Base-by-base conservation (phyloP, 2,329 filamentous ascomycete species). In the Talaromyces sp. region DNA sequence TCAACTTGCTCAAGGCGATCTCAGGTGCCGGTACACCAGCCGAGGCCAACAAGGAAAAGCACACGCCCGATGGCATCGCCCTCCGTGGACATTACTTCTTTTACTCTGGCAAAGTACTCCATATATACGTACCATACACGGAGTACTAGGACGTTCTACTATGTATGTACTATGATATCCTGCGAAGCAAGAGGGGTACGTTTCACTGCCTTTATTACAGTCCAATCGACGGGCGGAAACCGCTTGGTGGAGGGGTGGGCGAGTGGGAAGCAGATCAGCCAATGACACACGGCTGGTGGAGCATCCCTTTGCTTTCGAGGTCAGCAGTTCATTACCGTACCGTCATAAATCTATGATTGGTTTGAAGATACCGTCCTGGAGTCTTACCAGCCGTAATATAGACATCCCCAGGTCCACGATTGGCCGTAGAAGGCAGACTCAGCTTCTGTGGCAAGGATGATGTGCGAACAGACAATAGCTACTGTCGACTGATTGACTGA, bases 271-370 rank as follows among this genome's bases (percentile, higher is more conserved):
- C 47, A 29, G 60, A 62, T 54, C 47, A 54, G 25, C 60, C 60
- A 62, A 17, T 62, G 1, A 27, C 5, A 29, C 27, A 29, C 34
- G 34, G 3, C n/a, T 8, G 43, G 59, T 36, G 59, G 59, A 27
- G 58, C 11, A 10, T 38, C 31, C 54, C 49, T 31, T 53, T n/a
- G 15, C 49, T 53, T 53, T 29, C 49, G 49, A 43, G 36, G 60
- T 62, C 60, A 62, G 60, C 60, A 45, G 60, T 62, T 62, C 60
- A 29, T 62, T 31, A 34, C 43, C 58, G 10, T 60, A 45, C 11
- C 36, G 36, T 59, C 36, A 43, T 13, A 40, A 31, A 8, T 6
- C 17, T 17, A 5, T 56, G 29, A 36, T 56, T 56, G 53, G 53
- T 36, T 19, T 22, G 31, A 13, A 11, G 10, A 22, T 15, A 15